These are phyloP conservation scores for Cladophialophora carrionii DNA, from an alignment of 2,329 filamentous ascomycete species.

Conservation along the genomic window DNA sequence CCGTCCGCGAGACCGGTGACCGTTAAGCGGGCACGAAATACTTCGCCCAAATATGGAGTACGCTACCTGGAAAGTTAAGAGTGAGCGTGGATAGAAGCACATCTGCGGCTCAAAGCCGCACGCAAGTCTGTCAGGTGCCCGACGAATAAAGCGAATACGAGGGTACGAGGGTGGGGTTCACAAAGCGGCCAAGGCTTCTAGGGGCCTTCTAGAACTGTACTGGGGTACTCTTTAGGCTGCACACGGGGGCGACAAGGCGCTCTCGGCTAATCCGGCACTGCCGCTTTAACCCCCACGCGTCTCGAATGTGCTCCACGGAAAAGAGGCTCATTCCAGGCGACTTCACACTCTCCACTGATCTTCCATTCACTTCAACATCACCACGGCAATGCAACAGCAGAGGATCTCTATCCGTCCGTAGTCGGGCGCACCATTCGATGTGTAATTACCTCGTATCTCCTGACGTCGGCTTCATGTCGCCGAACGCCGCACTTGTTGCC, in stretches of 20 bases:
- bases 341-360: neutral
- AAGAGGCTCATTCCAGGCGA: neutral
- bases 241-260: too few species aligned
- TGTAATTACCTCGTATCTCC: neutral
- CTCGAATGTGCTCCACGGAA: too few species aligned
- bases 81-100: neutral
- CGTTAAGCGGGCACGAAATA: neutral
- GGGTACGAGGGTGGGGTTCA: neutral
- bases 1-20: neutral
- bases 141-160: neutral
- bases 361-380: neutral
- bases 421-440: neutral
- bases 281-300: neutral
- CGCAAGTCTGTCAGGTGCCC: neutral
- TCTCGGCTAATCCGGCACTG: neutral
- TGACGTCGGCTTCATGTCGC: neutral
- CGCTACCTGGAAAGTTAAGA: neutral
- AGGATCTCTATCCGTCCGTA: neutral
- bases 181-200: neutral
- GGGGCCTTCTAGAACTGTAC: neutral
- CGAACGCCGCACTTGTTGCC: neutral
- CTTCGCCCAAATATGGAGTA: neutral
- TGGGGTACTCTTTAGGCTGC: neutral
- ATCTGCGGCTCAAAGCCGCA: slow-evolving; percentile 1
- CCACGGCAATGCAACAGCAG: neutral